Evolutionary conservation across 768 basidiomycete species (phyloP), one percentile per base, ranked within the genome.

Genomic region (Vararia minispora): DNA sequence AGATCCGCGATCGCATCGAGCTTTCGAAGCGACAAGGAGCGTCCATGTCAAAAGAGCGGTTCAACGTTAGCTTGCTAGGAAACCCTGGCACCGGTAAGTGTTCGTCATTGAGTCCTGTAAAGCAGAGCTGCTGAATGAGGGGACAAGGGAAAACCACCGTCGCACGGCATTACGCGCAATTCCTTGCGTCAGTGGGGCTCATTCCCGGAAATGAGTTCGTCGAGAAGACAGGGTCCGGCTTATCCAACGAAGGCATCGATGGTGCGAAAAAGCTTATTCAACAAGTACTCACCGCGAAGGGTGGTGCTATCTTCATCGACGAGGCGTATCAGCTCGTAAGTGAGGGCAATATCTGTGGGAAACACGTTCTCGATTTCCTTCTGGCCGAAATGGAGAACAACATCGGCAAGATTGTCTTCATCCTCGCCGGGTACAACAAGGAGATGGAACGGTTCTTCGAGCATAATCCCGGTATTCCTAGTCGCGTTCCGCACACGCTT

Each of bases 361-460:
- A 57, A 8, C 69, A 75, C 42, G 77, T 82, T 3, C 64, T 83
- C 4, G 79, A 83, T 43, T 81, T 72, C 49, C 63, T 83, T 0
- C 64, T 83, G 2, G 77, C 80, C 0, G 79, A 83, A 52, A 82
- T 83, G 75, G 79, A 82, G 48, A 81, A 82, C 49, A 64, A 68
- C 24, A 62, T 74, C 3, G 81, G 77, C 5, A 71, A 59, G 5
- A 45, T 81, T 5, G 74, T 79, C 9, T 83, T 83, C 56, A 71
- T 83, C 38, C 60, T 83, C 2, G 80, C 81, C 0, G 80, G 80
- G 4, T 83, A 83, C 52, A 69, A 60, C 52, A 75, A 70, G 38
- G 63, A 83, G 54, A 82, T 83, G 81, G 80, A 83, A 45, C 72
- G 65, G 31, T 83, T 83, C 58, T 82, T 83, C 42, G 79, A 81